Conservation (phyloP, 768 basidiomycete genomes). For the Tylopilus rubrobrunneus region DNA sequence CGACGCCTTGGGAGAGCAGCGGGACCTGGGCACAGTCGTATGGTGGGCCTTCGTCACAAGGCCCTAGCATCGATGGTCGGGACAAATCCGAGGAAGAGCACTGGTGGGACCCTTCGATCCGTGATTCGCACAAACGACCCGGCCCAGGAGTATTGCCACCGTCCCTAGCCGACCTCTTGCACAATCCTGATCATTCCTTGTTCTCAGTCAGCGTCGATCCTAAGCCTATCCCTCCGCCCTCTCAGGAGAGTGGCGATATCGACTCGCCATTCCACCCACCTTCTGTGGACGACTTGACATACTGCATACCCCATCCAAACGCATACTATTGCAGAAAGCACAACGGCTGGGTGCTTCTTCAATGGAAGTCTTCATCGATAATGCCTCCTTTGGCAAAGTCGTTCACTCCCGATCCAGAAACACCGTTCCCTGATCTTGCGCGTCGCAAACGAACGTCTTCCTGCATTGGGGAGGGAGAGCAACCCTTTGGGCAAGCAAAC, state of each 20-base stretch:
- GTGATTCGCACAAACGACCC: slow-evolving; percentile 48
- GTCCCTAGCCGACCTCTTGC: slow-evolving; percentile 60
- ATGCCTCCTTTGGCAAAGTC: slow-evolving; percentile 58
- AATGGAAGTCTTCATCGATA: slow-evolving; percentile 61
- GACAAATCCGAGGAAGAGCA: slow-evolving; percentile 54
- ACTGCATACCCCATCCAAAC: slow-evolving; percentile 73
- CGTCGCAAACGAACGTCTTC: slow-evolving; percentile 46
- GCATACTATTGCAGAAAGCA: slow-evolving; percentile 81
- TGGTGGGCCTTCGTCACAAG: slow-evolving; percentile 23
- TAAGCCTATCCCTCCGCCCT: slow-evolving; percentile 19
- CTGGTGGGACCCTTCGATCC: slow-evolving; percentile 64
- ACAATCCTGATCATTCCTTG: slow-evolving; percentile 69
- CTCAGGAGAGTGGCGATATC: slow-evolving; percentile 17
- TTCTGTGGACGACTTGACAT: slow-evolving; percentile 60
- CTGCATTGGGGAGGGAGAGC: slow-evolving; percentile 52
- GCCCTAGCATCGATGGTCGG: slow-evolving; percentile 56
- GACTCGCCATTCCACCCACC: slow-evolving; percentile 35
- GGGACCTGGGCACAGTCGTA: slow-evolving; percentile 22
- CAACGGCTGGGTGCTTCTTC: slow-evolving; percentile 77
- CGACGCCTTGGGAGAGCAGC: slow-evolving; percentile 25
- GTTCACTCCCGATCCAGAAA: slow-evolving; percentile 39
- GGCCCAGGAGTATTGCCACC: slow-evolving; percentile 71
- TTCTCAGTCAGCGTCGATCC: slow-evolving; percentile 51
- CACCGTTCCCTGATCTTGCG: slow-evolving; percentile 52
- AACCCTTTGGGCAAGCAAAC: slow-evolving; percentile 45